Evolutionary conservation across 176 grass and related monocot species (phyloP), one percentile per base, ranked within the genome.

Genomic region (Canna indica): DNA sequence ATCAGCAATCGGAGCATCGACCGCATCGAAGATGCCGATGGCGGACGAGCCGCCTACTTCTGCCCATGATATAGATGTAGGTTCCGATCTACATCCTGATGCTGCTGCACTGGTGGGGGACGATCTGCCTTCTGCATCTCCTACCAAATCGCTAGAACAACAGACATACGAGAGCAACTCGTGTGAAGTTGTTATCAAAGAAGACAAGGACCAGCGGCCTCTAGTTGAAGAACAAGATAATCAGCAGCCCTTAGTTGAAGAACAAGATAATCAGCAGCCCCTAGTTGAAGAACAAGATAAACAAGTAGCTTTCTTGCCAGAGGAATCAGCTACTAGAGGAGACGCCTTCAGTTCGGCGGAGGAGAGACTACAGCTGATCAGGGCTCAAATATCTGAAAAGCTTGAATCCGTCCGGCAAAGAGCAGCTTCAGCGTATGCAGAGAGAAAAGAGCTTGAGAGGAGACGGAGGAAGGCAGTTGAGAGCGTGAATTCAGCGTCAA

Each of bases 401-500:
- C 75, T 91, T 1, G 86, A 93, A 13, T 64, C 73, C 0, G 67
- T 91, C 33, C 77, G 73, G 75, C 74, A 88, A 64, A 93, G 69
- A 61, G 84, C 86, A 0, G 74, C 65, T 3, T 63, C 80, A 13
- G 75, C 87, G 0, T 75, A 35, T 0, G 82, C 84, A 32, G 83
- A 79, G 75, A 85, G 86, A 80, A 99, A 88, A 80, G 86, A 87
- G 80, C 56, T 99, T 50, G 80, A 72, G 0, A 68, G 73, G n/a
- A 84, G 70, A 72, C 69, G 77, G 53, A 85, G 86, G 77, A 90
- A 87, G 57, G 82, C 75, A 8, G 80, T 73, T 4, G 86, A 90
- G 52, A 85, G 85, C 0, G 79, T 75, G 20, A 76, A 80, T 24
- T 77, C 78, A 0, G 82, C 76, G 0, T 79, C 66, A 0, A 58